A percentile compares a stretch with the other conserved stretches of the same genome.
These are phyloP conservation scores for Lojkania enalia DNA, from an alignment of 2,329 filamentous ascomycete species.

Conservation along the genomic window DNA sequence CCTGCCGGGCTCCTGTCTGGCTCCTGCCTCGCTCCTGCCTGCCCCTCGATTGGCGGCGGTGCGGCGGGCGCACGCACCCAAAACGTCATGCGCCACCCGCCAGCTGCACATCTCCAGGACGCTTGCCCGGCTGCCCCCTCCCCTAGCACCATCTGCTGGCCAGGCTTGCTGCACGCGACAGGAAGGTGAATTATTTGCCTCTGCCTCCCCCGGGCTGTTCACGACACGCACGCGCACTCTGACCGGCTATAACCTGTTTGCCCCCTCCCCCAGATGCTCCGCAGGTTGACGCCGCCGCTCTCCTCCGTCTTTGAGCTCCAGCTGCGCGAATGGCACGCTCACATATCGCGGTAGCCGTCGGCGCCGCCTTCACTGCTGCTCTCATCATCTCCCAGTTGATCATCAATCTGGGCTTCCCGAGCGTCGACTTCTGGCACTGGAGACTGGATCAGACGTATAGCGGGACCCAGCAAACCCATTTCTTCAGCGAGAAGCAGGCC, in stretches of 20 bases:
- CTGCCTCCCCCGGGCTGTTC: no score
- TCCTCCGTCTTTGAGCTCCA: conserved; percentile 24
- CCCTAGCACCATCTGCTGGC: neutral
- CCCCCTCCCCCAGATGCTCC: conserved; percentile 8
- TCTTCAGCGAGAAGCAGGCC: conserved; percentile 34
- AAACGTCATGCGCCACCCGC: conserved; percentile 19
- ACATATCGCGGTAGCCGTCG: conserved; percentile 43
- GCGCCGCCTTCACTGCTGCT: conserved; percentile 37
- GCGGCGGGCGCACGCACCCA: conserved; percentile 2
- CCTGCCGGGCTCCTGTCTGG: no score
- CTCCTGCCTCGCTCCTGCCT: no score
- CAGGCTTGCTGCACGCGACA: no score
- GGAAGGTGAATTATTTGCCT: no score
- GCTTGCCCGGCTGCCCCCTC: neutral
- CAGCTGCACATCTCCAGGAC: no score
- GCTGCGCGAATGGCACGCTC: conserved; percentile 44
- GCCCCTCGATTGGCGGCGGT: no score
- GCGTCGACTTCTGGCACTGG: conserved; percentile 43
- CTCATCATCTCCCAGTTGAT: conserved; percentile 43
- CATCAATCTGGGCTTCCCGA: conserved; percentile 38
- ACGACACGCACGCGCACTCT: no score
- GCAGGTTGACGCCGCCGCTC: conserved; percentile 6
- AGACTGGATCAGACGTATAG: conserved; percentile 27
- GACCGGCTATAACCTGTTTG: neutral
- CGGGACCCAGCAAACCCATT: conserved; percentile 27